Evolutionary conservation across 306 rosid species (phyloP).

Genomic region (Gastrolobium villosum): DNA sequence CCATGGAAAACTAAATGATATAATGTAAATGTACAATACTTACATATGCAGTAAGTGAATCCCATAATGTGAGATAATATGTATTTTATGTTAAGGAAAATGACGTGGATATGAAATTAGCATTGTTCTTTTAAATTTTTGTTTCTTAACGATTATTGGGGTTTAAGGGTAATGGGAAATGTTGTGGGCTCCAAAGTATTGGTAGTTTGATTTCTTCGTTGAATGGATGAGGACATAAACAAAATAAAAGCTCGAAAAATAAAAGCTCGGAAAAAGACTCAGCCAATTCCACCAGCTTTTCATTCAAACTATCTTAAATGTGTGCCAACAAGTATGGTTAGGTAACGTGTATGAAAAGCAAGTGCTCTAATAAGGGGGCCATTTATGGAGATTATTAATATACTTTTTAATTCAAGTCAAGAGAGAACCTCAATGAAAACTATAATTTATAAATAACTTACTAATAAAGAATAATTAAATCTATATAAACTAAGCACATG

Average conservation of each 20-base stretch:
- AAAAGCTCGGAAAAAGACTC: conserved; percentile 10
- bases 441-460: neutral
- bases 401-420: neutral
- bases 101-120: neutral
- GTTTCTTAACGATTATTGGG: neutral
- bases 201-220: neutral
- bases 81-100: neutral
- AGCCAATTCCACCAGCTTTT: conserved; percentile 24
- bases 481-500: too few species aligned
- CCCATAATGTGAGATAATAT: neutral
- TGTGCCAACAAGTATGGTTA: neutral
- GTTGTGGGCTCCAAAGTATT: neutral
- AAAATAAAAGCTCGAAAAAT: too few species aligned
- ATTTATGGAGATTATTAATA: too few species aligned
- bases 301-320: neutral
- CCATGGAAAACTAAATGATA: neutral
- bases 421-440: neutral
- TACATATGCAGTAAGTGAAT: too few species aligned
- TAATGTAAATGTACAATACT: neutral
- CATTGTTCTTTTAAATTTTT: neutral
- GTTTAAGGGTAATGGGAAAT: neutral
- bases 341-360: neutral
- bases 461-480: too few species aligned
- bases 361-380: neutral
- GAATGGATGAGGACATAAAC: conserved; percentile 12